Base-by-base conservation (phyloP, 2,329 filamentous ascomycete genomes). In the Penicillium decumbens region DNA sequence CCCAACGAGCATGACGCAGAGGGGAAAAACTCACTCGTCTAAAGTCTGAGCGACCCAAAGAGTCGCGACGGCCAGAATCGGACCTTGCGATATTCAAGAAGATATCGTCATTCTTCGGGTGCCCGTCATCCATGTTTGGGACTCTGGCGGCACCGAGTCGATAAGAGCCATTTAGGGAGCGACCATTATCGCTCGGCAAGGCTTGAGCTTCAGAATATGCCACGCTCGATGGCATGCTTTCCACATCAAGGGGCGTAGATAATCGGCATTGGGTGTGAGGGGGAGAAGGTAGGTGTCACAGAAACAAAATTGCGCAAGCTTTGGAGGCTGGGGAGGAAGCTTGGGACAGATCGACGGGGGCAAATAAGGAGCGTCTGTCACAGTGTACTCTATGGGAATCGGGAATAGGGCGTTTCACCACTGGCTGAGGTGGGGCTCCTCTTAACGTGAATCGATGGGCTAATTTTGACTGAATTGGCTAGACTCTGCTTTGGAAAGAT, bases 51-150 rank as follows among this genome's bases (percentile, higher is more conserved):
- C 65, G 68, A 32, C 64, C 61, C 23, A 69, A 40, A 15, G 70
- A 71, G 43, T 69, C 65, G 42, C 68, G 69, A 50, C 67, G 68
- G 35, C 47, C 59, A 6, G 68, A 69, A 45, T 72, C 72, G 4
- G 69, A 65, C 54, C 69, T 68, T 9, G 73, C 73, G 50, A 76
- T 75, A 51, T 76, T 75, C 46, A 76, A 56, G 53, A 75, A 76
- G 25, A 76, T 57, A 61, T 76, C 73, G 45, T 75, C 73, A 50
- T 68, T 72, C 50, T 68, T 70, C 25, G 63, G 63, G 38, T 64
- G 64, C 32, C 59, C 51, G 37, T 75, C 71, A 32, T 74, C 70
- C 33, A 65, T 61, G 41, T 65, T 63, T 35, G 65, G 62, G 18
- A 64, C 63, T 37, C 58, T 66, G 49, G 62, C 64, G 32, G 58